Conservation (phyloP, 2,329 filamentous ascomycete genomes). For the Cadophora sp. region DNA sequence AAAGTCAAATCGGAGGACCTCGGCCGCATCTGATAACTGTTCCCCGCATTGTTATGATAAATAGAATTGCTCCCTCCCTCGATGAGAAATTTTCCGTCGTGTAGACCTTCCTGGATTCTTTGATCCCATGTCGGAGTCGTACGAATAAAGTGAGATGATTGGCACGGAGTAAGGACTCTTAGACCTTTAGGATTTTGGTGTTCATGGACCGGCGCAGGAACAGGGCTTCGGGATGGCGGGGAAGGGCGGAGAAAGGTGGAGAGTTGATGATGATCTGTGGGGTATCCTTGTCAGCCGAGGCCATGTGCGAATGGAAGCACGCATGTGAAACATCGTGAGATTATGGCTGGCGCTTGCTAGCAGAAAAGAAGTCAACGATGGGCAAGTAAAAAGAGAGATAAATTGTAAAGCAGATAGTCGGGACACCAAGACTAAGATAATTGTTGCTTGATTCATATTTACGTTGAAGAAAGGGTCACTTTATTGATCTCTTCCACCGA, state of each 20-base stretch:
- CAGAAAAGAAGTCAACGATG: background rate
- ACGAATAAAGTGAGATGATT: background rate
- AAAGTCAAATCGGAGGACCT: background rate
- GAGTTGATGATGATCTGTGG: conserved; percentile 3
- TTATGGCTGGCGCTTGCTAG: background rate
- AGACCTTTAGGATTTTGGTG: background rate
- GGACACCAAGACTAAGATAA: background rate
- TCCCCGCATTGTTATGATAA: conserved; percentile 1
- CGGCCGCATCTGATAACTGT: conserved; percentile 4
- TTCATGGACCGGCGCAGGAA: conserved; percentile 6
- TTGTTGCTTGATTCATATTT: background rate
- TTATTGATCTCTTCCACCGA: too few relatives aligned
- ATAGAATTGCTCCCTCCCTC: too few relatives aligned
- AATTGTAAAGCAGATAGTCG: background rate
- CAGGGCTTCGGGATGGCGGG: conserved; percentile 6
- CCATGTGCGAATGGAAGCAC: conserved; percentile 10
- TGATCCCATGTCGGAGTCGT: background rate
- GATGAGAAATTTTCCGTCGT: background rate
- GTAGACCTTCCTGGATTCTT: background rate
- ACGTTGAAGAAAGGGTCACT: background rate
- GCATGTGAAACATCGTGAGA: conserved; percentile 8
- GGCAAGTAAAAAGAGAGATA: too few relatives aligned
- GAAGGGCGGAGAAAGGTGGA: background rate
- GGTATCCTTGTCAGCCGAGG: conserved; percentile 2
- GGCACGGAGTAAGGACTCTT: background rate